Evolutionary conservation across 176 grass and related monocot genomes (phyloP).

Genomic region (Elaeis guineensis): DNA sequence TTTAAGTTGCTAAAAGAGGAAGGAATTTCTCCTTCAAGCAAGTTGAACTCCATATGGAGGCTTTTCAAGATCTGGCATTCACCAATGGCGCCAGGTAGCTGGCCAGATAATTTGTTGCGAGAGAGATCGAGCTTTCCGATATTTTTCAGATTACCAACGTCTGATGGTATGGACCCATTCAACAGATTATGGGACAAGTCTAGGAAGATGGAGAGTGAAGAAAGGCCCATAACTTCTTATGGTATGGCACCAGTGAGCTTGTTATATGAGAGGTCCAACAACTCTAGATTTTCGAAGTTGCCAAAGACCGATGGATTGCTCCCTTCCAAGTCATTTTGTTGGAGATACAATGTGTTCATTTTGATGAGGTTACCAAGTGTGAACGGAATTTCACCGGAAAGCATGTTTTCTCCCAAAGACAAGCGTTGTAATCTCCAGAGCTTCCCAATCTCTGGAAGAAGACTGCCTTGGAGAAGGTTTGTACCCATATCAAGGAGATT

Average conservation of each 20-base stretch:
- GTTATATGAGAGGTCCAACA: slow-evolving; percentile 43
- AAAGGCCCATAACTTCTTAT: slow-evolving; percentile 17
- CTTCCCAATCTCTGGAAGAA: slow-evolving; percentile 37
- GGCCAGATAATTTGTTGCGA: neutral
- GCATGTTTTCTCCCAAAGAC: slow-evolving; percentile 27
- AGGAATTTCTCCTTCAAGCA: slow-evolving; percentile 8
- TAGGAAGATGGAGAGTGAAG: slow-evolving; percentile 11
- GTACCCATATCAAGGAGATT: neutral
- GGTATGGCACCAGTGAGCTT: slow-evolving; percentile 37
- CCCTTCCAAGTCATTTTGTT: slow-evolving; percentile 30
- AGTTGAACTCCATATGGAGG: slow-evolving; percentile 6
- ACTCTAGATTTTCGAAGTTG: slow-evolving; percentile 15
- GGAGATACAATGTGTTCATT: slow-evolving; percentile 19
- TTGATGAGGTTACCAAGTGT: slow-evolving; percentile 28
- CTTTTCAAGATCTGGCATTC: neutral
- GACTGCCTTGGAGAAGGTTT: slow-evolving; percentile 42
- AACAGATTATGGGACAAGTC: slow-evolving; percentile 56
- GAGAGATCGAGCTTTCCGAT: neutral
- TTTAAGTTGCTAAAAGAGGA: slow-evolving; percentile 1
- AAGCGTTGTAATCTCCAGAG: slow-evolving; percentile 23
- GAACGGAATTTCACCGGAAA: slow-evolving; percentile 39
- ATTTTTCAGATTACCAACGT: slow-evolving; percentile 22
- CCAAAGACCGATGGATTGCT: slow-evolving; percentile 29
- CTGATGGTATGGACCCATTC: slow-evolving; percentile 22
- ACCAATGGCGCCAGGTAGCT: neutral